Percentiles rank a stretch among this genome's conserved stretches.
These are phyloP conservation scores for Zopfia rhizophila DNA, from an alignment of 2,329 filamentous ascomycete genomes.

Conservation along the genomic window DNA sequence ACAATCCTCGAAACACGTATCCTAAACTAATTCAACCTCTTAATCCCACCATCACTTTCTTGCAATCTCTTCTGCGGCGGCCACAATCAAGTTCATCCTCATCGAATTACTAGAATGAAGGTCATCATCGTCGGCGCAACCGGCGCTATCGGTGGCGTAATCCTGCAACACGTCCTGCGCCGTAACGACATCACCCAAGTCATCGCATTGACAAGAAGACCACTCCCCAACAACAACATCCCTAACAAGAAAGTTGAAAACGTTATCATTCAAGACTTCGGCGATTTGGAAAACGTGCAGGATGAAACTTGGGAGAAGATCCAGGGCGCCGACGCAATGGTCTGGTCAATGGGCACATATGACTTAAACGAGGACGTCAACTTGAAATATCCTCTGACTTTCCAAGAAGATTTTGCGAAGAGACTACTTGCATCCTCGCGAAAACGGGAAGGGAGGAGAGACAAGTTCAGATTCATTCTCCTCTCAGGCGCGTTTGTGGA, in stretches of 20 bases:
- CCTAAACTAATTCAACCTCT: no score
- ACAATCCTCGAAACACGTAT: no score
- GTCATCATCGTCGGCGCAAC: constrained; percentile 31
- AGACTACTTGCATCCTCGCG: constrained; percentile 1
- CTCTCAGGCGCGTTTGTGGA: constrained; percentile 27
- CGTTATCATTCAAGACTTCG: constrained; percentile 26
- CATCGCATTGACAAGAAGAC: constrained; percentile 23
- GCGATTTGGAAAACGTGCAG: constrained; percentile 6
- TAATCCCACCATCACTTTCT: no score
- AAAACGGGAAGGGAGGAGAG: neutral
- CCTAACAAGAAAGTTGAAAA: constrained; percentile 18
- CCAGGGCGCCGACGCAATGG: constrained; percentile 27
- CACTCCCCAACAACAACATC: constrained; percentile 10
- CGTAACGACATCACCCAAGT: constrained; percentile 24
- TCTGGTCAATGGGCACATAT: constrained; percentile 35
- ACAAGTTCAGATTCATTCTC: constrained; percentile 23
- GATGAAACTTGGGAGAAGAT: constrained; percentile 9
- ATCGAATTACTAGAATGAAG: constrained; percentile 23
- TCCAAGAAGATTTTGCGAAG: constrained; percentile 20
- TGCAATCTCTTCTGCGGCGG: neutral
- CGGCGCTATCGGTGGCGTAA: constrained; percentile 27
- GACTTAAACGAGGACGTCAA: constrained; percentile 28
- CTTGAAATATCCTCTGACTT: constrained; percentile 25
- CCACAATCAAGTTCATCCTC: constrained; percentile 1
- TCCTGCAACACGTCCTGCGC: constrained; percentile 23